Conservation (phyloP, 2,329 filamentous ascomycete genomes). For the Monosporascus sp. region DNA sequence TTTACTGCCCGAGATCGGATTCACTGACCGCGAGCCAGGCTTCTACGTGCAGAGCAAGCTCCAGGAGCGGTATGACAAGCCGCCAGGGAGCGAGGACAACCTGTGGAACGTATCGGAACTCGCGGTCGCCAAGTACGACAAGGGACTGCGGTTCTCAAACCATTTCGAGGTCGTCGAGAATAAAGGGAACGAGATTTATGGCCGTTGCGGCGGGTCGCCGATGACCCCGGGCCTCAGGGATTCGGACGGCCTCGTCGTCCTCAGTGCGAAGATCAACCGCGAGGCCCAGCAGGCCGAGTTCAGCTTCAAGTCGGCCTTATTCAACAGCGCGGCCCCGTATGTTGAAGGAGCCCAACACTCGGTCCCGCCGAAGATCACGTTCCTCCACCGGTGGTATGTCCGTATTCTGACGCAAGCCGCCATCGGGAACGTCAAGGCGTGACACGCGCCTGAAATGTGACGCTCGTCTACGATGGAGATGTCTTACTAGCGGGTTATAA, state of each 20-base stretch:
- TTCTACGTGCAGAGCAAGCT: conserved; percentile 33
- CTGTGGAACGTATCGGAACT: conserved; percentile 24
- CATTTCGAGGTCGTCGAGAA: conserved; percentile 29
- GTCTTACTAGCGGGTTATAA: no score
- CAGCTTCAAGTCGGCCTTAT: conserved; percentile 24
- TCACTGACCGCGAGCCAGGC: conserved; percentile 29
- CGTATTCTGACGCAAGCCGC: conserved; percentile 22
- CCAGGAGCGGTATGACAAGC: conserved; percentile 25
- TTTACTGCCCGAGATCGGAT: no score
- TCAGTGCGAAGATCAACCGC: conserved; percentile 24
- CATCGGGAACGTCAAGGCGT: conserved; percentile 20
- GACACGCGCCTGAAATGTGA: neutral
- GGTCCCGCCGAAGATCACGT: conserved; percentile 19
- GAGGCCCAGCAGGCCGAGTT: conserved; percentile 23
- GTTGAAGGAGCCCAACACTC: conserved; percentile 13
- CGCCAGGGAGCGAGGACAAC: conserved; percentile 23
- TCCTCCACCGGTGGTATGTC: conserved; percentile 24
- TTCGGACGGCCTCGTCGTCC: conserved; percentile 24
- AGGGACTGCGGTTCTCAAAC: conserved; percentile 25
- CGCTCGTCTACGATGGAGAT: no score
- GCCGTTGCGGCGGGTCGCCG: conserved; percentile 26
- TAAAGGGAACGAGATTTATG: conserved; percentile 21
- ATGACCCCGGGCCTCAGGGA: conserved; percentile 19
- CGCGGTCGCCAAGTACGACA: conserved; percentile 19
- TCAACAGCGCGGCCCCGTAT: conserved; percentile 20